A percentile compares a stretch with the other conserved stretches of the same genome.
phyloP scores from a whole-genome alignment of 1,284 basidiomycete species.

The Trametes polyzona region DNA sequence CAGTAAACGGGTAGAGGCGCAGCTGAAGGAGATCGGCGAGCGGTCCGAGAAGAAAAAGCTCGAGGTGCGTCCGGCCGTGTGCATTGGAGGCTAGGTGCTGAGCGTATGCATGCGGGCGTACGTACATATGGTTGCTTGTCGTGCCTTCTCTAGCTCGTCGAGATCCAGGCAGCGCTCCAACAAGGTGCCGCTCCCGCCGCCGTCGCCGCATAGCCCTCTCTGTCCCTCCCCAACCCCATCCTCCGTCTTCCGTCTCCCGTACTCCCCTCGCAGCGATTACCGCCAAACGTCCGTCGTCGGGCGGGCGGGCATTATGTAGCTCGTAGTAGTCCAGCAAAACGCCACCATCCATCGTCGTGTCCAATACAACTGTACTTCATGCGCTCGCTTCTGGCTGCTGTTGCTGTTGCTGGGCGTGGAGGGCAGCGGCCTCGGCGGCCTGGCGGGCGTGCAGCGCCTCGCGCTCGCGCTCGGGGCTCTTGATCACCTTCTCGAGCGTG shows the following conservation, averaged over 20 bases:
- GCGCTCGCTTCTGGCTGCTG: background rate
- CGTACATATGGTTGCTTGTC: no score
- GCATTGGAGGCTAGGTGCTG: background rate
- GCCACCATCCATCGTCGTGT: background rate
- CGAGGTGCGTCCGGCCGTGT: conserved; percentile 58
- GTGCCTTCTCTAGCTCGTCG: conserved; percentile 56
- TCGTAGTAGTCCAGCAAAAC: background rate
- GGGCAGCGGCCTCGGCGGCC: conserved; percentile 20
- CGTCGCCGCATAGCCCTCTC: conserved; percentile 9
- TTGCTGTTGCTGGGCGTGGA: background rate
- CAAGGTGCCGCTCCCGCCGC: conserved; percentile 34
- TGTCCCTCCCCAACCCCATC: background rate
- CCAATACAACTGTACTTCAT: background rate
- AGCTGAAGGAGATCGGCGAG: conserved; percentile 76
- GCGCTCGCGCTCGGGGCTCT: conserved; percentile 67
- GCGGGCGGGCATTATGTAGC: conserved; percentile 7
- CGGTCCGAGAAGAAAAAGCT: conserved; percentile 79
- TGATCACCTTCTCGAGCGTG: conserved; percentile 64
- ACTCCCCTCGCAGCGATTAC: background rate
- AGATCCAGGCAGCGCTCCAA: conserved; percentile 63
- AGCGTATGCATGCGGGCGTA: conserved; percentile 2
- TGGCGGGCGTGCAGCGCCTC: conserved; percentile 38
- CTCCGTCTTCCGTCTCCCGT: background rate
- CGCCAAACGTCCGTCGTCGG: no score
- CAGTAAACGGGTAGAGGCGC: conserved; percentile 81